Base-by-base conservation (phyloP, 2,329 filamentous ascomycete genomes). In the Lizonia empirigonia region DNA sequence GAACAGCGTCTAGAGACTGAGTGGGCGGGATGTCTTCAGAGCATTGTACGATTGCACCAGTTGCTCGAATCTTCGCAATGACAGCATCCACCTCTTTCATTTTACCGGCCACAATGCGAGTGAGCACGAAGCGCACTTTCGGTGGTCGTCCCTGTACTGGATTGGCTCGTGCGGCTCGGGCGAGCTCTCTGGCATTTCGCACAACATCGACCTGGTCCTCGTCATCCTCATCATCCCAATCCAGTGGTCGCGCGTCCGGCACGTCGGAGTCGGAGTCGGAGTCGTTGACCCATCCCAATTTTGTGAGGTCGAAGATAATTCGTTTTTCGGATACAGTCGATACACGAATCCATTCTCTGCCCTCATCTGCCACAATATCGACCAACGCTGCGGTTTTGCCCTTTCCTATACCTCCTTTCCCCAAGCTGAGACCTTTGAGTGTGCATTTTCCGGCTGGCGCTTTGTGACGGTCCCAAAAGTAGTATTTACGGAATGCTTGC, bases 291-390 rank as follows among this genome's bases (percentile, higher is more conserved):
- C 84, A 81, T 80, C 86, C 85, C 50, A 85, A 80, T 67, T 88
- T 87, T 3, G 87, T 86, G 56, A 89, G 78, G 59, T 89, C 86
- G 42, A 86, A 86, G 15, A 88, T 71, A 23, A 90, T 73, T 42
- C 85, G 77, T 50, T 79, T 83, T 57, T 87, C 82, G 1, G 83
- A 86, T 19, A 87, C 75, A 4, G 85, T 86, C 5, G 84, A 87
- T 1, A 89, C 81, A 67, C 88, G 88, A 45, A 86, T 80, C 87
- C 86, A 90, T 61, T 85, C 79, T 50, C 79, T 72, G 9, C 86
- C 86, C 65, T 83, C 79, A 48, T 83, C 76, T 1, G 83, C 79
- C 20, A 89, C 81, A 36, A 88, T 81, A 70, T 90, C 86, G 4
- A 88, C 84, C 44, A 83, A 73, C 1, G 82, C 82, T 53, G 77